These are phyloP conservation scores for Carex kokanica DNA, from an alignment of 176 grass and related monocot genomes.

Conservation along the genomic window DNA sequence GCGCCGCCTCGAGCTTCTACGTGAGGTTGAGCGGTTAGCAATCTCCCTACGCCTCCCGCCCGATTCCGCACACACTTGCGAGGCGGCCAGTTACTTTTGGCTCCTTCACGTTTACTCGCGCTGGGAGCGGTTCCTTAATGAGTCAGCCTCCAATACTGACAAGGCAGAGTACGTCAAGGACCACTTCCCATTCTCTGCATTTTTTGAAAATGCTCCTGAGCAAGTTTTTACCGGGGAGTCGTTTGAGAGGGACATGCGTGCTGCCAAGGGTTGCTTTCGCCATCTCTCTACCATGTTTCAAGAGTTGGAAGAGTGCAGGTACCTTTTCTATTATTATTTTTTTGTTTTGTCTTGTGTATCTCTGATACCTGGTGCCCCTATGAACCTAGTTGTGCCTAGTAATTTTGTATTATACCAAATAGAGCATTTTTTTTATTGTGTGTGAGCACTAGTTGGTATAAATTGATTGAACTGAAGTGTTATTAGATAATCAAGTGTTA, in stretches of 20 bases:
- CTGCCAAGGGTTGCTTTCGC: slow-evolving; percentile 86
- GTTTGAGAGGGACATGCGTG: slow-evolving; percentile 92
- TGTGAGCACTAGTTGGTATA: background rate
- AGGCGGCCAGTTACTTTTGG: slow-evolving; percentile 98
- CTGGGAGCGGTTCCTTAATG: slow-evolving; percentile 87
- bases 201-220: slow-evolving; percentile 61
- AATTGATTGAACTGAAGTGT: too few relatives aligned
- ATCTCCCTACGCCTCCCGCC: slow-evolving; percentile 74
- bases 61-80: slow-evolving; percentile 90
- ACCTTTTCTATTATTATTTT: background rate
- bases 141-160: slow-evolving; percentile 62
- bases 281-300: slow-evolving; percentile 95
- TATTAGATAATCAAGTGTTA: too few relatives aligned
- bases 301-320: slow-evolving; percentile 91
- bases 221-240: slow-evolving; percentile 77
- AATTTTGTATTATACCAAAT: background rate
- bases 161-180: slow-evolving; percentile 72
- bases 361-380: background rate
- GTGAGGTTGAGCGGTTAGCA: slow-evolving; percentile 84
- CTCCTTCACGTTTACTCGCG: slow-evolving; percentile 88
- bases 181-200: slow-evolving; percentile 76
- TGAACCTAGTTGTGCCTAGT: background rate
- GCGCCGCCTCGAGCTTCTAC: slow-evolving; percentile 67
- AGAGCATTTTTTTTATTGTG: background rate
- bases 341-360: background rate